These are phyloP conservation scores for Durusdinium trenchii DNA, from an alignment of 73 alveolate species.

Conservation along the genomic window DNA sequence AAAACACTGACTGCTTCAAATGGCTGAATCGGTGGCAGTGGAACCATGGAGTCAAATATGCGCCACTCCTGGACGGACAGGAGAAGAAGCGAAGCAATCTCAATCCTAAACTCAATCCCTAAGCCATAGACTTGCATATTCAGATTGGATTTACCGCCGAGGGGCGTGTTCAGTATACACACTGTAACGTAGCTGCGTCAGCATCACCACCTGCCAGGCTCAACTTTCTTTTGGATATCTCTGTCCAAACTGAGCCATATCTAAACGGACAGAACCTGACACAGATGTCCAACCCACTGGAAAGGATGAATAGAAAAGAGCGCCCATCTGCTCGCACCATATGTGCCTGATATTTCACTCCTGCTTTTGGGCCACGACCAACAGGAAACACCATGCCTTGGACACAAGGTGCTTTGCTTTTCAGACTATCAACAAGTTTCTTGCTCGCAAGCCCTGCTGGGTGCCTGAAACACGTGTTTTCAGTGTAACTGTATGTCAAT, in stretches of 20 bases:
- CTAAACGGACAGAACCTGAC: not conserved
- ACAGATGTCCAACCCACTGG: not conserved
- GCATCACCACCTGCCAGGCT: slow-evolving; percentile 46
- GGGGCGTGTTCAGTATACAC: not conserved
- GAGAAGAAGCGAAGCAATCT: not conserved
- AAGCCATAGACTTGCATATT: not conserved
- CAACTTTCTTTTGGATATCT: not conserved
- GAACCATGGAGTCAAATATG: not conserved
- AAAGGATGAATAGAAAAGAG: not conserved
- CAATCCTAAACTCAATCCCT: not conserved
- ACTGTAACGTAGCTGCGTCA: not conserved
- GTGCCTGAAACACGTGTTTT: too few relatives aligned
- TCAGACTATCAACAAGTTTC: not conserved
- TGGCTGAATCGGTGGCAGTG: not conserved
- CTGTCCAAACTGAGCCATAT: not conserved
- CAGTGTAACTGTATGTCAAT: too few relatives aligned
- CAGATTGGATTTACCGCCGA: not conserved
- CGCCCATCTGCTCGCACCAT: not conserved
- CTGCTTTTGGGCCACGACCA: slow-evolving; percentile 26
- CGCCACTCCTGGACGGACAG: not conserved
- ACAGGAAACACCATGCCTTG: slow-evolving; percentile 31
- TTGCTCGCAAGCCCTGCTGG: too few relatives aligned
- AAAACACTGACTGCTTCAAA: not conserved
- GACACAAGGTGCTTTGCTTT: not conserved
- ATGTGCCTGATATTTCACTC: slow-evolving; percentile 23